These are phyloP conservation scores for Plasmodium adleri DNA, from an alignment of 169 alveolate genomes.

Conservation along the genomic window DNA sequence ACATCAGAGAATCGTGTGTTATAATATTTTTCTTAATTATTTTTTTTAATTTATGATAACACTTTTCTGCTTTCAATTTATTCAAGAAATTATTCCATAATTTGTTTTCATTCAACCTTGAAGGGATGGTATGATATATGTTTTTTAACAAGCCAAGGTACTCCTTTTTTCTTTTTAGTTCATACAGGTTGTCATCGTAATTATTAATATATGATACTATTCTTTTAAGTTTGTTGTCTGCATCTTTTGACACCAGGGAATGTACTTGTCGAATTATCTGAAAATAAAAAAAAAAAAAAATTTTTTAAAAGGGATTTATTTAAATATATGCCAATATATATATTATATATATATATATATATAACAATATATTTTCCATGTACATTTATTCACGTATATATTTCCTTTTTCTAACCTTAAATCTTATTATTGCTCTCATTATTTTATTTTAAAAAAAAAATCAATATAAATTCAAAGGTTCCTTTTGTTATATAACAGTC, in stretches of 20 bases:
- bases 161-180: slow-evolving; percentile 15
- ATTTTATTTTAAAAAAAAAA: slow-evolving; percentile 1
- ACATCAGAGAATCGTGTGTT: slow-evolving; percentile 9
- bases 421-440: slow-evolving; percentile 8
- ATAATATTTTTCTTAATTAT: slow-evolving; percentile 18
- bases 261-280: slow-evolving; percentile 41
- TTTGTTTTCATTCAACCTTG: slow-evolving; percentile 60
- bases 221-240: slow-evolving; percentile 43
- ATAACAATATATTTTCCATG: no score
- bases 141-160: slow-evolving; percentile 53
- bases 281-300: background rate
- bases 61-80: slow-evolving; percentile 36
- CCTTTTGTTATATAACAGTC: no score
- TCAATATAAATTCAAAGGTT: background rate
- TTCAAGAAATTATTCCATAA: slow-evolving; percentile 44
- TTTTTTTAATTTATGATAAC: slow-evolving; percentile 15
- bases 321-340: no score
- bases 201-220: slow-evolving; percentile 43
- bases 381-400: no score
- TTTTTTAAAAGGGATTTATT: background rate
- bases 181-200: slow-evolving; percentile 18
- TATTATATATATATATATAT: no score
- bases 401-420: slow-evolving; percentile 9
- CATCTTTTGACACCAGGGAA: slow-evolving; percentile 7
- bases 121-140: slow-evolving; percentile 60